phyloP scores from a whole-genome alignment of 164 flowering plant genomes.

The Pachysandra terminalis region DNA sequence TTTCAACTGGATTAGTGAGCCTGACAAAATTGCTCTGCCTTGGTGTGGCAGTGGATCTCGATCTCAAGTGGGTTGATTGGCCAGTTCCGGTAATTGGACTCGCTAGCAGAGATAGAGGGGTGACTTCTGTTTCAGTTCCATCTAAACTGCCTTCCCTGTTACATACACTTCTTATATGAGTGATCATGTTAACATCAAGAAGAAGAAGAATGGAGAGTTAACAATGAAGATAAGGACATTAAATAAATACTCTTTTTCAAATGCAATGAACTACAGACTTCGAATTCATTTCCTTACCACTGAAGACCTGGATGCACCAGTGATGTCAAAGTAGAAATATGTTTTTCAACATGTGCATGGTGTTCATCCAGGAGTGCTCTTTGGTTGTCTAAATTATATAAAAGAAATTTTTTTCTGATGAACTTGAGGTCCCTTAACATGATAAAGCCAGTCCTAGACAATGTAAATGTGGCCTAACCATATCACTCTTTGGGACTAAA shows the following conservation, averaged over 20 bases:
- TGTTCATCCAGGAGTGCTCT: no score
- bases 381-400: no score
- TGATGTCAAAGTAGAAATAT: no score
- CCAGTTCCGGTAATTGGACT: slow-evolving; percentile 22
- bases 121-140: slow-evolving; percentile 15
- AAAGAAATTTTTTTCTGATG: no score
- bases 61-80: slow-evolving; percentile 15
- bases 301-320: background rate
- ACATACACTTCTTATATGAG: slow-evolving; percentile 2
- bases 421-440: no score
- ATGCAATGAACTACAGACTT: background rate
- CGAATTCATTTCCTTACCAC: background rate
- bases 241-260: background rate
- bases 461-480: no score
- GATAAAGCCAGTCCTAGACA: no score
- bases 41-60: slow-evolving; percentile 19
- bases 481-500: no score
- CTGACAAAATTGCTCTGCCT: slow-evolving; percentile 7
- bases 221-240: background rate
- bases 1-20: slow-evolving; percentile 22
- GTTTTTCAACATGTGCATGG: no score
- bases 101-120: slow-evolving; percentile 19
- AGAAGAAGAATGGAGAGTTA: background rate
- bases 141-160: slow-evolving; percentile 37
- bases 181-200: background rate